Percentiles rank a stretch among this genome's conserved stretches.
phyloP scores from a whole-genome alignment of 108 stramenopile species.

The Nitzschia sp. region DNA sequence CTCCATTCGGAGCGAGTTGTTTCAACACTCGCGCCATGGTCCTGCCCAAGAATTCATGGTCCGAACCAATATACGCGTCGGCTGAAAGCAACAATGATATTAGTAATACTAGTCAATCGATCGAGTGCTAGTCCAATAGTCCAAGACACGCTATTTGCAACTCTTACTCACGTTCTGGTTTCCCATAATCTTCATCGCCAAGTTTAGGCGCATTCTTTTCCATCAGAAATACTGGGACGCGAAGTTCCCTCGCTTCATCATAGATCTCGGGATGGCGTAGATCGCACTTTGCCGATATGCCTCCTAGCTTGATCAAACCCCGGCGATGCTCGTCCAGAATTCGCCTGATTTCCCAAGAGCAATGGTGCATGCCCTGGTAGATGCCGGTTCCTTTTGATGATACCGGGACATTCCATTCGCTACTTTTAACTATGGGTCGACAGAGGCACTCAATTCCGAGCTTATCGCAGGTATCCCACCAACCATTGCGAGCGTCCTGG shows the following conservation, averaged over 20 bases:
- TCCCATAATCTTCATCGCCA: not conserved
- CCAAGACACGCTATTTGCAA: too few species aligned
- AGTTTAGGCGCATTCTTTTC: not conserved
- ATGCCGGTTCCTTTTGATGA: not conserved
- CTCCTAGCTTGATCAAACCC: not conserved
- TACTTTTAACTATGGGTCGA: not conserved
- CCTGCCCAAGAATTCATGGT: constrained; percentile 32
- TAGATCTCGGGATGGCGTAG: not conserved
- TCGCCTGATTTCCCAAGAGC: not conserved
- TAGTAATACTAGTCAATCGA: too few species aligned
- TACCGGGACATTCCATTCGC: not conserved
- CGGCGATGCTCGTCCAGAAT: not conserved
- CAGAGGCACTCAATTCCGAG: not conserved
- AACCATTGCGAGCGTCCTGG: not conserved
- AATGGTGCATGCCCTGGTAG: not conserved
- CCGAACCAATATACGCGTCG: constrained; percentile 38
- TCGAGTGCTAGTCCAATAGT: too few species aligned
- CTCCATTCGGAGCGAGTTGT: constrained; percentile 40
- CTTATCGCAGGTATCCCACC: not conserved
- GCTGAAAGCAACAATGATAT: too few species aligned
- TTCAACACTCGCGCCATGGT: constrained; percentile 33
- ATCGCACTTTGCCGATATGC: not conserved
- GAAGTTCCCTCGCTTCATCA: not conserved
- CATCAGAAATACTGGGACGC: not conserved
- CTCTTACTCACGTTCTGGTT: too few species aligned